Percentiles rank a stretch among this genome's conserved stretches.
phyloP scores from a whole-genome alignment of 257 asterid genomes.

The Solanum piurae region DNA sequence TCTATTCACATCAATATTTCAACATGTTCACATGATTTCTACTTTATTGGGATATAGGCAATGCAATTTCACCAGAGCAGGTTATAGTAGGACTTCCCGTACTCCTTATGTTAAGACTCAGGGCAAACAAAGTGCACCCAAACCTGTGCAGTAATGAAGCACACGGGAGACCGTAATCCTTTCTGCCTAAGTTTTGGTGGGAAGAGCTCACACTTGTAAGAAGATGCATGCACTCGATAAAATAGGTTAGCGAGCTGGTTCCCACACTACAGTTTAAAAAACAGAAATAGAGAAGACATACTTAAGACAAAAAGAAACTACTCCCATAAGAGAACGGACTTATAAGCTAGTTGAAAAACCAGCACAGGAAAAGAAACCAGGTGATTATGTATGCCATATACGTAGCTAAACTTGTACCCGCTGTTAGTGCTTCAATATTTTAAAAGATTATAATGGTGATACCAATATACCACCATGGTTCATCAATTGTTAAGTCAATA shows the following conservation, averaged over 20 bases:
- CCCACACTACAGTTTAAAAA: background rate
- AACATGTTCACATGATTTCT: background rate
- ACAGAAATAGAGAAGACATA: background rate
- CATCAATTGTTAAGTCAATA: background rate
- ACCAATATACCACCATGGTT: background rate
- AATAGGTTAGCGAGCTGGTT: background rate
- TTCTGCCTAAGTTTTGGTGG: background rate
- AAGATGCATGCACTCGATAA: background rate
- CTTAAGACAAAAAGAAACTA: background rate
- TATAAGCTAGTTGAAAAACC: background rate
- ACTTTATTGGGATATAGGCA: background rate
- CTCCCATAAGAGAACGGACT: background rate
- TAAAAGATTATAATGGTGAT: background rate
- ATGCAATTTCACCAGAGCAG: background rate
- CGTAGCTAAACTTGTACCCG: background rate
- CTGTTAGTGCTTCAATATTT: background rate
- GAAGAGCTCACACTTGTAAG: background rate
- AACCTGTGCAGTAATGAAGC: background rate
- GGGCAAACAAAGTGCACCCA: background rate
- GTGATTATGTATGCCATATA: background rate
- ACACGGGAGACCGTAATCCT: background rate
- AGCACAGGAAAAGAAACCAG: background rate
- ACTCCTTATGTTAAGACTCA: background rate
- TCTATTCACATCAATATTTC: background rate
- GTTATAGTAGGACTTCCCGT: background rate